Evolutionary conservation across 352 stramenopile genomes (phyloP).

Genomic region (Pythium sp.): DNA sequence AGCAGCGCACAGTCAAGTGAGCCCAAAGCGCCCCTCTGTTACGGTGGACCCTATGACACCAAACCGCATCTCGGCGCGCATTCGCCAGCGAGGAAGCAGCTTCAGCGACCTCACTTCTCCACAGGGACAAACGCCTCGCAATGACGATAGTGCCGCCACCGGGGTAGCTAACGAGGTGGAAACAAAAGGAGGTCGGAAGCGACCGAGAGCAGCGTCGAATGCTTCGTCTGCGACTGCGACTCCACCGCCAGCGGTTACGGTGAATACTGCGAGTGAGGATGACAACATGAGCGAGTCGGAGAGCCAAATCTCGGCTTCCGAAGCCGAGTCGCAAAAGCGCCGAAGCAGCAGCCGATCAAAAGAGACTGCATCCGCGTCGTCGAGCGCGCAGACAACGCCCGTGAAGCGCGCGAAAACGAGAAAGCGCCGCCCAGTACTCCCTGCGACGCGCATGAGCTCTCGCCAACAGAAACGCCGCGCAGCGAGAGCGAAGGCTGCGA

Average conservation of each 20-base stretch:
- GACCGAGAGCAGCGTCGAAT: slow-evolving; percentile 23
- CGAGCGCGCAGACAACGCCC: slow-evolving; percentile 18
- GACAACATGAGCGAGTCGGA: slow-evolving; percentile 43
- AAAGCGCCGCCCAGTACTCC: slow-evolving; percentile 40
- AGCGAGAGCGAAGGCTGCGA: slow-evolving; percentile 32
- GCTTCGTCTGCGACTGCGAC: slow-evolving; percentile 22
- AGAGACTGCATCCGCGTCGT: slow-evolving; percentile 15
- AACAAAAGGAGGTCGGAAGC: slow-evolving; percentile 26
- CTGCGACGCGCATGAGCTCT: slow-evolving; percentile 62
- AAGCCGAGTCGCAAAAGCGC: slow-evolving; percentile 37
- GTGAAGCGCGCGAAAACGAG: slow-evolving; percentile 37
- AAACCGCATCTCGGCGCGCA: slow-evolving; percentile 47
- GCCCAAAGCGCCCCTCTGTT: slow-evolving; percentile 13
- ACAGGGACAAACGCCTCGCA: slow-evolving; percentile 9
- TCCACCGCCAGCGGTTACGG: slow-evolving; percentile 2
- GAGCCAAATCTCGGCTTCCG: slow-evolving; percentile 57
- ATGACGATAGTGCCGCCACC: slow-evolving; percentile 12
- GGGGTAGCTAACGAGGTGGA: neutral
- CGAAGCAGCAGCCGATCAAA: slow-evolving; percentile 14
- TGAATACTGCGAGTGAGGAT: slow-evolving; percentile 38
- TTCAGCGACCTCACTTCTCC: slow-evolving; percentile 35
- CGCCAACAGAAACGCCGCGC: slow-evolving; percentile 61
- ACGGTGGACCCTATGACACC: slow-evolving; percentile 29
- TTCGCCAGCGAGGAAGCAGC: slow-evolving; percentile 46
- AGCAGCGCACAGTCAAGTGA: slow-evolving; percentile 15